A percentile compares a stretch with the other conserved stretches of the same genome.
Evolutionary conservation across 1,284 basidiomycete genomes (phyloP).

Genomic region (Singerocomus inundabilis): DNA sequence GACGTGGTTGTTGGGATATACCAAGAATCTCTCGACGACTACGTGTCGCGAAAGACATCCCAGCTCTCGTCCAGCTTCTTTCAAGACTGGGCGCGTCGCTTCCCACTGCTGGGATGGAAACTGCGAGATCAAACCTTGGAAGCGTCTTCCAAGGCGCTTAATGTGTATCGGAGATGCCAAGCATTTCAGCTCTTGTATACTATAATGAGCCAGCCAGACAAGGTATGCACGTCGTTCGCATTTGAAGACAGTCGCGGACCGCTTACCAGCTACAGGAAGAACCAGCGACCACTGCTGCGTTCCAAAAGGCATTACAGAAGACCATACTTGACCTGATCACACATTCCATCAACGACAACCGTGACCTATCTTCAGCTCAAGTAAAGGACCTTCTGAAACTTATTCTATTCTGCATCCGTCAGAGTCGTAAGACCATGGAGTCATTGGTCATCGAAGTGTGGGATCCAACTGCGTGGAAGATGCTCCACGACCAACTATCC

Average conservation of each 20-base stretch:
- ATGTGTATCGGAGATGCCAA: conserved; percentile 75
- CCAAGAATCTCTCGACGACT: conserved; percentile 71
- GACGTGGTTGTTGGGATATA: conserved; percentile 56
- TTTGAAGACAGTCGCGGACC: not conserved
- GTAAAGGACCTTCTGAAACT: conserved; percentile 82
- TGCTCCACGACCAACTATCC: conserved; percentile 38
- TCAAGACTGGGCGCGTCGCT: conserved; percentile 73
- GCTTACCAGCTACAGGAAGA: conserved; percentile 22
- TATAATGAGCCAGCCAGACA: conserved; percentile 56
- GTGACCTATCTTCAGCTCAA: conserved; percentile 60
- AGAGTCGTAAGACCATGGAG: conserved; percentile 49
- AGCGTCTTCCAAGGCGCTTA: conserved; percentile 58
- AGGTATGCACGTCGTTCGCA: conserved; percentile 11
- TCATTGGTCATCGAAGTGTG: conserved; percentile 35
- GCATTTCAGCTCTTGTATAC: conserved; percentile 71
- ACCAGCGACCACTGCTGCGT: conserved; percentile 48
- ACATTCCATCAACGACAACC: conserved; percentile 49
- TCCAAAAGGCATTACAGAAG: conserved; percentile 43
- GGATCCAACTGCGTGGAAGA: conserved; percentile 44
- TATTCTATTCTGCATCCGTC: conserved; percentile 63
- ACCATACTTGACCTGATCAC: conserved; percentile 52
- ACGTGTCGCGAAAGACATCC: conserved; percentile 79
- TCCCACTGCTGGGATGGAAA: conserved; percentile 67
- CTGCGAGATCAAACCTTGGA: conserved; percentile 61
- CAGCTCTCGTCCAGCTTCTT: conserved; percentile 76